Evolutionary conservation across 495 filamentous ascomycete genomes (phyloP).

Genomic region (Aspergillus nanangensis): DNA sequence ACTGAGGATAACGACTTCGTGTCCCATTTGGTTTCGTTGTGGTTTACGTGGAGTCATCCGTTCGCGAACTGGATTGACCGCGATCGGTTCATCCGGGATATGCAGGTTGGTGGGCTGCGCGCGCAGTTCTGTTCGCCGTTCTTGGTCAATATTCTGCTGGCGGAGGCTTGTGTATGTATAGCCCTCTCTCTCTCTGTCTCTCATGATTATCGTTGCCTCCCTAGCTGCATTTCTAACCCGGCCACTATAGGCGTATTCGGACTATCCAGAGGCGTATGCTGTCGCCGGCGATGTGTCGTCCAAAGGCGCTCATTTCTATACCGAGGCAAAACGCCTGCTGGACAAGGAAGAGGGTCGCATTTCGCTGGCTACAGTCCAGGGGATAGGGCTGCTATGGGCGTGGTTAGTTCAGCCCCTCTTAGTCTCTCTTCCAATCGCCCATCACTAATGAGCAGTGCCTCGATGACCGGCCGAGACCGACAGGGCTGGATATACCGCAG

Average conservation of each 20-base stretch:
- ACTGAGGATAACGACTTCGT: conserved; percentile 36
- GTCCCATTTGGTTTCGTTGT: conserved; percentile 37
- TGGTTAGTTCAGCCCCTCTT: conserved; percentile 21
- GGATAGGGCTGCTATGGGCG: conserved; percentile 20
- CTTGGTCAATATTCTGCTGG: conserved; percentile 41
- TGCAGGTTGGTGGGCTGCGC: conserved; percentile 19
- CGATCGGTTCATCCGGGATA: conserved; percentile 35
- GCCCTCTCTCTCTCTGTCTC: not conserved
- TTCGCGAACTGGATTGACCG: conserved; percentile 36
- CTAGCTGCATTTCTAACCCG: not conserved
- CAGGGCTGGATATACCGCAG: conserved; percentile 25
- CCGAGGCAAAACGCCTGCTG: conserved; percentile 24
- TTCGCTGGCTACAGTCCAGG: conserved; percentile 23
- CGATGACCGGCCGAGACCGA: conserved; percentile 28
- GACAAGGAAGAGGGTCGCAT: conserved; percentile 25
- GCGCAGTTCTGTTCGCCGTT: conserved; percentile 35
- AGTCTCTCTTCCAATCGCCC: not conserved
- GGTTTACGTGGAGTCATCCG: conserved; percentile 41
- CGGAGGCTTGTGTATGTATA: conserved; percentile 26
- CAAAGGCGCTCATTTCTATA: conserved; percentile 20
- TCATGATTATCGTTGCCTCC: not conserved
- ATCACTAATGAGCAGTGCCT: conserved; percentile 15
- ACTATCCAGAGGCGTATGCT: conserved; percentile 17
- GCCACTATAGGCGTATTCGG: conserved; percentile 16
- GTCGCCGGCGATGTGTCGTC: conserved; percentile 11